Percentiles rank a stretch among this genome's conserved stretches.
These are phyloP conservation scores for Fusarium chaquense DNA, from an alignment of 2,329 filamentous ascomycete genomes.

Conservation along the genomic window DNA sequence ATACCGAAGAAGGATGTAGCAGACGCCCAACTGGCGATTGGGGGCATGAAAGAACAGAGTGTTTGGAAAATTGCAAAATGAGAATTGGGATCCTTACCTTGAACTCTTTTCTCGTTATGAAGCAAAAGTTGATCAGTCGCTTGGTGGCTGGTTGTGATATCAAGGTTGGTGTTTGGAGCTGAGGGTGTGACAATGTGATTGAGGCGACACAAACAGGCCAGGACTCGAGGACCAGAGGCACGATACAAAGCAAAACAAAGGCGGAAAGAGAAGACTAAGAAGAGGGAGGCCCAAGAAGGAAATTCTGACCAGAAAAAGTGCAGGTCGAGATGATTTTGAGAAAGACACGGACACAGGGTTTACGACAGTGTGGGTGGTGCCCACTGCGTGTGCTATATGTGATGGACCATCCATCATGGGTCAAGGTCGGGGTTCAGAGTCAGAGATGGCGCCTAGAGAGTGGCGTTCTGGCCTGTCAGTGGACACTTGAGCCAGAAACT, in stretches of 20 bases:
- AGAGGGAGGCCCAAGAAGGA: slow-evolving; percentile 45
- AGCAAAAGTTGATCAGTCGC: slow-evolving; percentile 26
- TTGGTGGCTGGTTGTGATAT: slow-evolving; percentile 39
- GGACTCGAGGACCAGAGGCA: slow-evolving; percentile 11
- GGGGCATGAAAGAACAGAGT: not conserved
- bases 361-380: slow-evolving; percentile 39
- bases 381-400: slow-evolving; percentile 46
- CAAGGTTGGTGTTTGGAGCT: slow-evolving; percentile 29
- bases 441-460: slow-evolving; percentile 60
- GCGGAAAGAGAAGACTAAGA: slow-evolving; percentile 42
- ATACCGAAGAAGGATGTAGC: slow-evolving; percentile 21
- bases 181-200: slow-evolving; percentile 45
- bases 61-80: not conserved
- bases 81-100: slow-evolving; percentile 25
- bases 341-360: slow-evolving; percentile 40
- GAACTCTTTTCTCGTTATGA: not conserved
- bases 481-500: slow-evolving; percentile 53
- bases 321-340: slow-evolving; percentile 48
- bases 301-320: slow-evolving; percentile 44
- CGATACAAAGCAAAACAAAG: slow-evolving; percentile 32
- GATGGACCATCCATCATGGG: slow-evolving; percentile 47
- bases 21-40: slow-evolving; percentile 24
- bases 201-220: slow-evolving; percentile 34
- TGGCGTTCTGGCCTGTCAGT: slow-evolving; percentile 57
- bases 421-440: slow-evolving; percentile 54